These are phyloP conservation scores for Geotrichum citri-aurantii DNA, from an alignment of 1,139 yeast species.

Conservation along the genomic window DNA sequence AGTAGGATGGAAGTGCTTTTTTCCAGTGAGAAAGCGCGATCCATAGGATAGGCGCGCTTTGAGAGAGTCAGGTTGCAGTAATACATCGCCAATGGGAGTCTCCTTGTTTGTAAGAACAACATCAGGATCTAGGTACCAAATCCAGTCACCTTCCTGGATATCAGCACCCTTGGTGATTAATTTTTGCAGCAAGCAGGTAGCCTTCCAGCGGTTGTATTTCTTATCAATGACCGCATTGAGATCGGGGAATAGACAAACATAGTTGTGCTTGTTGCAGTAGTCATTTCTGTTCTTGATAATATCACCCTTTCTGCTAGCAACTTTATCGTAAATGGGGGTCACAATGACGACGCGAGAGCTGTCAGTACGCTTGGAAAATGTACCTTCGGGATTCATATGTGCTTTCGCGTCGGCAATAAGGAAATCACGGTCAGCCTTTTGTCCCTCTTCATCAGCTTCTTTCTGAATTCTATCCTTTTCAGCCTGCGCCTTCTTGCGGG, in stretches of 20 bases:
- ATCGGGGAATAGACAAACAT: slow-evolving; percentile 11
- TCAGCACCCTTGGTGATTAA: neutral
- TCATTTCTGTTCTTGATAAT: slow-evolving; percentile 8
- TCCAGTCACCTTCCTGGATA: slow-evolving; percentile 11
- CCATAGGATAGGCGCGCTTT: slow-evolving; percentile 7
- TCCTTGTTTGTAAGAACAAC: slow-evolving; percentile 8
- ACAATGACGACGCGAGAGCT: neutral
- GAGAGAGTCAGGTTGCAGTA: slow-evolving; percentile 9
- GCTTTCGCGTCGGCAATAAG: slow-evolving; percentile 2
- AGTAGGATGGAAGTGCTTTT: slow-evolving; percentile 9
- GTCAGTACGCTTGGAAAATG: neutral
- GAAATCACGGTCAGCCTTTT: slow-evolving; percentile 2
- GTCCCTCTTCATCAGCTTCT: slow-evolving; percentile 4
- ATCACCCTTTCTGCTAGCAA: neutral
- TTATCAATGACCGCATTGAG: neutral
- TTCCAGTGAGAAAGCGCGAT: slow-evolving; percentile 4
- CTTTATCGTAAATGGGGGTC: slow-evolving; percentile 1
- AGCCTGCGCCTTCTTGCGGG: slow-evolving; percentile 3
- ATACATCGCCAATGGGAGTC: neutral
- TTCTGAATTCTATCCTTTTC: neutral
- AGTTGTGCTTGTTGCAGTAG: slow-evolving; percentile 10
- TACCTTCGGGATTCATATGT: neutral
- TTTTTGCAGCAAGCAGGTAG: neutral
- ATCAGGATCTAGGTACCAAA: slow-evolving; percentile 5
- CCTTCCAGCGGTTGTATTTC: neutral